Evolutionary conservation across 1,139 yeast genomes (phyloP).

Genomic region (Hanseniaspora gamundiae): DNA sequence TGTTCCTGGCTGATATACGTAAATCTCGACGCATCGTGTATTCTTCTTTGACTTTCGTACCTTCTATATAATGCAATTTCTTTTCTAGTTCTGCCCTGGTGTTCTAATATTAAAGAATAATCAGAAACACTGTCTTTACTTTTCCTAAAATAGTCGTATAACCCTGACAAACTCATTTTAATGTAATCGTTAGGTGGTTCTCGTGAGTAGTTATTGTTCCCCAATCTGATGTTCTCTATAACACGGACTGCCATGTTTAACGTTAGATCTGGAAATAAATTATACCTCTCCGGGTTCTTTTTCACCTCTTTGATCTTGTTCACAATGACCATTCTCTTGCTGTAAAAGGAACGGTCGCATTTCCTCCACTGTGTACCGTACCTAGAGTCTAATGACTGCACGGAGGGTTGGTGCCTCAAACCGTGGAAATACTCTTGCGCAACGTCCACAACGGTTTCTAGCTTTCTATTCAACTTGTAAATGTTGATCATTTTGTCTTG

Average conservation of each 20-base stretch:
- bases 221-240: slow-evolving; percentile 19
- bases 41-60: not conserved
- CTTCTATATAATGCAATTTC: slow-evolving; percentile 1
- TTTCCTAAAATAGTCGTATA: slow-evolving; percentile 17
- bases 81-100: slow-evolving; percentile 14
- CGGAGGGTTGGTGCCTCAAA: slow-evolving; percentile 19
- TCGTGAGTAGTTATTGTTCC: slow-evolving; percentile 16
- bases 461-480: slow-evolving; percentile 17
- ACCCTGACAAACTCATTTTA: slow-evolving; percentile 16
- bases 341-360: slow-evolving; percentile 19
- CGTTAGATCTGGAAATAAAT: slow-evolving; percentile 12
- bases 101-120: slow-evolving; percentile 14
- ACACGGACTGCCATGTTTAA: slow-evolving; percentile 16
- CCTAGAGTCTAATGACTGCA: slow-evolving; percentile 17
- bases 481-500: slow-evolving; percentile 5
- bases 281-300: slow-evolving; percentile 14
- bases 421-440: slow-evolving; percentile 23
- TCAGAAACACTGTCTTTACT: slow-evolving; percentile 16
- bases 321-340: slow-evolving; percentile 19
- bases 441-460: slow-evolving; percentile 16
- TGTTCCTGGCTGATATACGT: too few relatives aligned
- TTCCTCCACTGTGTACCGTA: slow-evolving; percentile 21
- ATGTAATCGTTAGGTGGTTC: slow-evolving; percentile 10
- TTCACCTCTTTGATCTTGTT: slow-evolving; percentile 15
- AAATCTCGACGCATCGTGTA: too few relatives aligned